Percentiles rank a stretch among this genome's conserved stretches.
These are phyloP conservation scores for Lecanicillium sp. DNA, from an alignment of 2,329 filamentous ascomycete genomes.

Conservation along the genomic window DNA sequence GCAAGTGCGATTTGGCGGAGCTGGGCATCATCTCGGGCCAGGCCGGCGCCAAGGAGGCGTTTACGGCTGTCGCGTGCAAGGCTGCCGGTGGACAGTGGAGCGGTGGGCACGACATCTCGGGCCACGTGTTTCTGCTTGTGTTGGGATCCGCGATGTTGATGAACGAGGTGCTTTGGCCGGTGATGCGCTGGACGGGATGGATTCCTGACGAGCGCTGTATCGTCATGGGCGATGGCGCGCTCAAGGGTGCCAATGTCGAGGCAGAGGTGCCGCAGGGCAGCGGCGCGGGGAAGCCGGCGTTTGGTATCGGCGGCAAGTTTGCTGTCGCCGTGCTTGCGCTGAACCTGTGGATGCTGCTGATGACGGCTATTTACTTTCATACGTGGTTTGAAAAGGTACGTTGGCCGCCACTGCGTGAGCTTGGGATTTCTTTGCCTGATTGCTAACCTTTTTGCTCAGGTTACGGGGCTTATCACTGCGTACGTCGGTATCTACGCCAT, in stretches of 20 bases:
- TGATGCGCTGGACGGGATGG: conserved; percentile 33
- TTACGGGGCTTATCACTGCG: conserved; percentile 47
- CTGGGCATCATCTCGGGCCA: conserved; percentile 38
- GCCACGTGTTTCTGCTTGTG: conserved; percentile 89
- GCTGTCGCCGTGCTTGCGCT: conserved; percentile 58
- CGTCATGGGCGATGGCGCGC: conserved; percentile 58
- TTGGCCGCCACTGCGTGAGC: too few species aligned
- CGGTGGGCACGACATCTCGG: conserved; percentile 94
- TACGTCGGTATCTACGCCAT: conserved; percentile 37
- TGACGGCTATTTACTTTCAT: conserved; percentile 98
- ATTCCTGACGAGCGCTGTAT: conserved; percentile 55
- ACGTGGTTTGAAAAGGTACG: conserved; percentile 95
- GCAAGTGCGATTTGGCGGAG: conserved; percentile 61
- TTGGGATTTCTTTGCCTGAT: too few species aligned
- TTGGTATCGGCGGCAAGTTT: conserved; percentile 46
- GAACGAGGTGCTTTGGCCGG: conserved; percentile 65
- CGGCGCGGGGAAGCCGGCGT: conserved; percentile 16
- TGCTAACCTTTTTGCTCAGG: conserved; percentile 25
- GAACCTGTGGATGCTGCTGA: conserved; percentile 92
- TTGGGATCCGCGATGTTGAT: conserved; percentile 74
- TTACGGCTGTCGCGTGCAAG: conserved; percentile 77
- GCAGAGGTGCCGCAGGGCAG: conserved; percentile 17
- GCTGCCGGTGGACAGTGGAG: conserved; percentile 74
- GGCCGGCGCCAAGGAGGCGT: conserved; percentile 39
- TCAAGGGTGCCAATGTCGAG: conserved; percentile 51